Conservation (phyloP, 2,329 filamentous ascomycete species). For the Clarireedia hainanense region DNA sequence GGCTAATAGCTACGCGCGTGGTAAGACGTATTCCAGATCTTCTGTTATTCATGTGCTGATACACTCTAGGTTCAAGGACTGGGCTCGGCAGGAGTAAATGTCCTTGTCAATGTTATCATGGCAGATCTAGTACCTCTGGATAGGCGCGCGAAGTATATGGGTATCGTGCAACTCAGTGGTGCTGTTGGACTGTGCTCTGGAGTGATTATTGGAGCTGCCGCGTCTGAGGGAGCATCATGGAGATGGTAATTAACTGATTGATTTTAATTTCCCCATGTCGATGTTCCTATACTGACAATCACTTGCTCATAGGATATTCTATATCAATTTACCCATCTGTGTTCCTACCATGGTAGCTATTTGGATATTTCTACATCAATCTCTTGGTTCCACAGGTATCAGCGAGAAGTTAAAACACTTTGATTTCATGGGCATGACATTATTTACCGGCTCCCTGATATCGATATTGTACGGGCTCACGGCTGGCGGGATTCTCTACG, state of each 20-base stretch:
- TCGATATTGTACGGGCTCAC: constrained; percentile 48
- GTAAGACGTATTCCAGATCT: not conserved
- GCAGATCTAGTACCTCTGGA: constrained; percentile 44
- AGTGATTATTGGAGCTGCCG: constrained; percentile 12
- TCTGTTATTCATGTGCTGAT: not conserved
- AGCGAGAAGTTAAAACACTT: constrained; percentile 36
- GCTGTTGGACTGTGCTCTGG: constrained; percentile 12
- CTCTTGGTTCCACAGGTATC: constrained; percentile 1
- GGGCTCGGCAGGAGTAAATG: constrained; percentile 37
- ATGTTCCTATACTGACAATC: too few species aligned
- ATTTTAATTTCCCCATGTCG: not conserved
- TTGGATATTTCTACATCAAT: constrained; percentile 8
- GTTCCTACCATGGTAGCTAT: constrained; percentile 9
- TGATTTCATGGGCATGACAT: constrained; percentile 51
- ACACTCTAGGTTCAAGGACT: constrained; percentile 31
- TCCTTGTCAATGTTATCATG: constrained; percentile 39
- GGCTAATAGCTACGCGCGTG: constrained; percentile 12
- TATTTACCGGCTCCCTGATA: not conserved
- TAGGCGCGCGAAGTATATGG: constrained; percentile 37
- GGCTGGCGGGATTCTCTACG: constrained; percentile 56
- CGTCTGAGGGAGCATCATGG: constrained; percentile 11
- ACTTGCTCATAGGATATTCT: not conserved
- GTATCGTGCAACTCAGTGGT: constrained; percentile 22
- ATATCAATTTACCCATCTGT: constrained; percentile 16
- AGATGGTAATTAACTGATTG: constrained; percentile 6